Evolutionary conservation across 2,329 filamentous ascomycete species (phyloP), one percentile per base, ranked within the genome.

Genomic region (Davidsoniella neocaledoniae): DNA sequence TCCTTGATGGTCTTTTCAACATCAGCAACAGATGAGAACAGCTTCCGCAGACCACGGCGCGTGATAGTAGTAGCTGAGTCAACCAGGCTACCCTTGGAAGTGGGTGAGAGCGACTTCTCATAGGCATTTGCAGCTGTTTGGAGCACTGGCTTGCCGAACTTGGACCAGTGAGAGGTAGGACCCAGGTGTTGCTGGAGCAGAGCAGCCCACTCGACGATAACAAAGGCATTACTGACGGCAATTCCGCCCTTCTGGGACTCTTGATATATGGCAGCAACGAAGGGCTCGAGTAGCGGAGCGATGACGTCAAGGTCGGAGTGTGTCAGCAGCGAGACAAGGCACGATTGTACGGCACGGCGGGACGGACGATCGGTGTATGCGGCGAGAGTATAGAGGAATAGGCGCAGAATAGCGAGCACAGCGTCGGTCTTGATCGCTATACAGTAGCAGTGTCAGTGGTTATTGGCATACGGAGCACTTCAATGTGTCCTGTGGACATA

Each of bases 181-280:
- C 75, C 75, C 23, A 87, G 70, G 52, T 81, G 73, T 58, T 88
- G 79, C 57, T 94, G 74, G 46, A 95, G 66, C 52, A 90, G 64
- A 52, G 82, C 83, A 63, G 80, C 86, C 90, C 90, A 98, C 63
- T 94, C 86, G 12, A 91, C 73, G 57, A 98, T 70, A 45, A 94
- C 86, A 61, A 95, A 94, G 4, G 87, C 84, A 64, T 79, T 93
- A 41, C 74, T 77, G 14, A 83, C 68, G 29, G 90, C 86, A 58
- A 96, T 80, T 55, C 78, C 80, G 16, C 74, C 68, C 63, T 94
- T 95, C 55, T 76, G 72, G 12, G 81, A 76, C 64, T 98, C 90
- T 29, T 71, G 67, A 54, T 80, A 76, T 53, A 95, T 64, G 46
- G 74, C 74, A 41, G 73, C 70, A 42, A 86, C 72, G 52, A 95